Evolutionary conservation across 352 stramenopile species (phyloP).

Genomic region (Phytophthora pseudosyringae): DNA sequence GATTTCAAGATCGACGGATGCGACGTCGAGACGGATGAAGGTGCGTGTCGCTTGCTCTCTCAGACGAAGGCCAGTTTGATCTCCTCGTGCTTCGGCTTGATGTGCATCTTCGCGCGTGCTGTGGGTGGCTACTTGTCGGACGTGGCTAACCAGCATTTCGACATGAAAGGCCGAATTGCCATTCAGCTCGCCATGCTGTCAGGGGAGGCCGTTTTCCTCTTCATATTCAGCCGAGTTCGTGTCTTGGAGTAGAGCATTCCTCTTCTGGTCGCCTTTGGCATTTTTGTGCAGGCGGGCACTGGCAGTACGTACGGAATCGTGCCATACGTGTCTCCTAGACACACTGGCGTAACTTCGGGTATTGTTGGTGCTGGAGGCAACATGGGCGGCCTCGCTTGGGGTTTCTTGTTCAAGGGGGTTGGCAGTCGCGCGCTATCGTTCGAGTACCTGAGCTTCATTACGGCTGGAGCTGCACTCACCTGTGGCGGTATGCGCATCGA

Average conservation of each 20-base stretch:
- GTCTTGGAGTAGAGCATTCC: constrained; percentile 61
- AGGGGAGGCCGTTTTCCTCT: constrained; percentile 72
- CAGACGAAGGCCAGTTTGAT: constrained; percentile 72
- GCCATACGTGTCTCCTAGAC: constrained; percentile 45
- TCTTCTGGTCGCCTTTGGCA: constrained; percentile 85
- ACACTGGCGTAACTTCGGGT: constrained; percentile 51
- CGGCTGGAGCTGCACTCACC: constrained; percentile 22
- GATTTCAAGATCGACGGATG: constrained; percentile 71
- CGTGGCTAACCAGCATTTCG: constrained; percentile 61
- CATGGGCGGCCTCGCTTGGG: constrained; percentile 51
- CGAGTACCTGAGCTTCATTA: constrained; percentile 49
- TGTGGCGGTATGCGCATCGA: constrained; percentile 20
- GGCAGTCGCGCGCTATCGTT: constrained; percentile 39
- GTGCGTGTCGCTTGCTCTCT: too few relatives aligned
- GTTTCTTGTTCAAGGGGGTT: constrained; percentile 56
- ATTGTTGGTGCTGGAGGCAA: constrained; percentile 63
- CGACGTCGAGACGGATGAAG: too few relatives aligned
- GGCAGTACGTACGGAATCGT: constrained; percentile 67
- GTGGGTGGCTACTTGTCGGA: constrained; percentile 89
- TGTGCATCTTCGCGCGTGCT: constrained; percentile 95
- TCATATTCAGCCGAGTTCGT: constrained; percentile 77
- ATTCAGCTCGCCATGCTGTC: constrained; percentile 85
- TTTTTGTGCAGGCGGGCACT: constrained; percentile 69
- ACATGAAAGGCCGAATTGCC: constrained; percentile 43
- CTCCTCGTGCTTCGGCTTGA: constrained; percentile 92